phyloP scores from a whole-genome alignment of 2,329 filamentous ascomycete species.

The Pseudocercospora pini-densiflorae region DNA sequence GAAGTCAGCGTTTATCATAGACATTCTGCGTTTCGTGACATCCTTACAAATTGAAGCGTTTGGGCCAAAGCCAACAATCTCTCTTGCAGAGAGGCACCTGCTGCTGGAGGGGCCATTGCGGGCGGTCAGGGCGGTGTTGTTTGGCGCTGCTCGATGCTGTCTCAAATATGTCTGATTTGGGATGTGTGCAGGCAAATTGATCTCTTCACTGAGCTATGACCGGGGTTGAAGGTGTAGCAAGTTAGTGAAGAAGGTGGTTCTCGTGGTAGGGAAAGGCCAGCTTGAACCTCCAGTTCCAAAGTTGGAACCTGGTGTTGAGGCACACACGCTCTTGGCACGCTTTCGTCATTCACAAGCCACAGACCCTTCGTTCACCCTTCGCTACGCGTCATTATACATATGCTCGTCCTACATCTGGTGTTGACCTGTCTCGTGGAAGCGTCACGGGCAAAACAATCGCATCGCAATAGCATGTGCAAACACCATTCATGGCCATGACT shows the following conservation, averaged over 20 bases:
- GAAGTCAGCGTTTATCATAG: background rate
- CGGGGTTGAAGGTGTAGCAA: background rate
- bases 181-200: background rate
- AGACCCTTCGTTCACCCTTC: background rate
- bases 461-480: background rate
- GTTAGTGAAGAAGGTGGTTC: no score
- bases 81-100: conserved; percentile 30
- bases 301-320: background rate
- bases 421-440: background rate
- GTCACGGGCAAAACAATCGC: background rate
- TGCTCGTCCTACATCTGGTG: background rate
- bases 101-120: conserved; percentile 27
- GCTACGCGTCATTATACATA: conserved; percentile 1
- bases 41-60: conserved; percentile 79
- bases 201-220: background rate
- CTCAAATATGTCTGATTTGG: background rate
- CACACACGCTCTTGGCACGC: background rate
- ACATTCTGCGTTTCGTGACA: background rate
- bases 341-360: conserved; percentile 13
- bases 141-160: background rate
- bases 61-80: conserved; percentile 63
- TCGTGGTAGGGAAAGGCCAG: no score
- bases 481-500: conserved; percentile 2
- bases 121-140: background rate
- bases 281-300: background rate